Base-by-base conservation (phyloP, 139 green algal species). In the Chlamydomonas eustigma region DNA sequence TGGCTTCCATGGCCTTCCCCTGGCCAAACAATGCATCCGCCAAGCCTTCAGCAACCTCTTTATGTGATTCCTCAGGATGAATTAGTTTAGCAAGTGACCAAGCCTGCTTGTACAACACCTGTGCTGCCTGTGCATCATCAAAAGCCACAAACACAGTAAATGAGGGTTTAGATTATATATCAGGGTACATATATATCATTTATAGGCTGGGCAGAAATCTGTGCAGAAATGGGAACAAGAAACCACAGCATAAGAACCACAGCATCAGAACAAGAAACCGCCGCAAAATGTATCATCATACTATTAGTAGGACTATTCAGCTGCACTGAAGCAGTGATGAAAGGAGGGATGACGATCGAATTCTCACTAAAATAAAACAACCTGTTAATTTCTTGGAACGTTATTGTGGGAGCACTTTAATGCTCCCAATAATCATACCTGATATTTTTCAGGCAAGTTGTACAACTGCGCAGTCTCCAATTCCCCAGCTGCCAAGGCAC, bases 1-100 rank as follows among this genome's bases (percentile, higher is more conserved):
- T 72, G 28, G 67, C 76, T 33, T 81, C 76, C 28, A 77, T 68
- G 68, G 73, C 67, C 75, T 80, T 72, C 24, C 52, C 76, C 69
- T 81, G 76, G 2, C 68, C 76, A 68, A 81, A 77, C 51, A 81
- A 37, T 1, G 76, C 76, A n/a, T 81, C 76, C 1, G 69, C 34
- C 36, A 81, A 52, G 51, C 50, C 50, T 37, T 80, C 65, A n/a
- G 69, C 68, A 8, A 81, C 33, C 1, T 4, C 50, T 37, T 67
- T 64, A 52, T 81, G 76, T 37, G 76, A 51, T 22, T 38, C 51
- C 30, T 81, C 51, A 4, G 68, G 68, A 2, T 28, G 8, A 4
- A 81, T 69, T 22, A 81, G 68, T 52, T 73, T 73, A 36, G 30
- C 63, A 1, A 81, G 65, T 33, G 8, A 44, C 65, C 24, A 72